phyloP scores from a whole-genome alignment of 148 eudicot genomes.

The Limonium bicolor region DNA sequence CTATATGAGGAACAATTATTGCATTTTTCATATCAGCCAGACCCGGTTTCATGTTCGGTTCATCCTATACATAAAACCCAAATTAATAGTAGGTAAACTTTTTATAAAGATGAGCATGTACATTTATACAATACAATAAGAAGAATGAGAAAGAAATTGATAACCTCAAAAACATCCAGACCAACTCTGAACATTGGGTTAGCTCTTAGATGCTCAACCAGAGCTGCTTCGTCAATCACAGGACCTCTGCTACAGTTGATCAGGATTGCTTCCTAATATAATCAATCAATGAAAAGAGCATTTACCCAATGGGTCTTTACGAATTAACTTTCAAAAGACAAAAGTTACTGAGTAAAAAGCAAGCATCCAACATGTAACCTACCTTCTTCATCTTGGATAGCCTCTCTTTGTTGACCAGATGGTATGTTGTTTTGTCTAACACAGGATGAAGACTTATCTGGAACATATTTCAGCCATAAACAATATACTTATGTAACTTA shows the following conservation, averaged over 20 bases:
- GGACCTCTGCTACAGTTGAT: conserved; percentile 97
- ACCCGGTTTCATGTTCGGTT: conserved; percentile 97
- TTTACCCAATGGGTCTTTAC: background rate
- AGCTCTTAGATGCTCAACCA: conserved; percentile 76
- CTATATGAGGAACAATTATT: conserved; percentile 87
- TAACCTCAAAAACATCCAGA: conserved; percentile 98
- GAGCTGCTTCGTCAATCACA: conserved; percentile 94
- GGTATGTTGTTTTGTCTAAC: conserved; percentile 90
- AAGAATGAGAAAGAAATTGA: background rate
- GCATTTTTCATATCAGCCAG: conserved; percentile 95
- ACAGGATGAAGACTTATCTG: conserved; percentile 95
- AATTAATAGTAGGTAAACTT: background rate
- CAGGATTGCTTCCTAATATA: conserved; percentile 73
- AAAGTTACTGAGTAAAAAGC: background rate
- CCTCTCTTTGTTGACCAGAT: conserved; percentile 84
- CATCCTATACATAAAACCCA: conserved; percentile 37
- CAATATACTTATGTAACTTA: background rate
- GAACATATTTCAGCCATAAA: conserved; percentile 4
- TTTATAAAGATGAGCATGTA: no score
- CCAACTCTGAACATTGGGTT: conserved; percentile 99
- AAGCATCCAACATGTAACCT: conserved; percentile 3
- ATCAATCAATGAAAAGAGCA: background rate
- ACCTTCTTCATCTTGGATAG: conserved; percentile 96
- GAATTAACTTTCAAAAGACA: background rate
- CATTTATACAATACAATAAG: background rate